A percentile compares a stretch with the other conserved stretches of the same genome.
Conservation (phyloP, 2,329 filamentous ascomycete species). For the Verticillium albo-atrum region DNA sequence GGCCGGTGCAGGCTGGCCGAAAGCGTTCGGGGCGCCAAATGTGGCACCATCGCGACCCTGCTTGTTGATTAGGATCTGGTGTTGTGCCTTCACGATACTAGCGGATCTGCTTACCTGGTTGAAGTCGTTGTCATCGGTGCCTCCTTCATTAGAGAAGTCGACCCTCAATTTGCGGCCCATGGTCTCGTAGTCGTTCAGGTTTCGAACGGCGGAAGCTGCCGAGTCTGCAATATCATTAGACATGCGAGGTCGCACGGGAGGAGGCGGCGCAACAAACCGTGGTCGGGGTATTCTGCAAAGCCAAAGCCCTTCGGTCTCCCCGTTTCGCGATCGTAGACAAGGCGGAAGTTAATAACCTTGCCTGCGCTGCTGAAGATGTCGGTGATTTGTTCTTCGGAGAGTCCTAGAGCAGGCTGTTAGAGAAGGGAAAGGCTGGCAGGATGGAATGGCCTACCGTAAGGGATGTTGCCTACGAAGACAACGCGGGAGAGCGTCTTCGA, state of each 20-base stretch:
- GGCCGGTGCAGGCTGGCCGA: slow-evolving; percentile 21
- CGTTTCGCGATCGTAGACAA: slow-evolving; percentile 94
- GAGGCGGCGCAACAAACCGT: slow-evolving; percentile 48
- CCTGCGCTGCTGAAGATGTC: slow-evolving; percentile 90
- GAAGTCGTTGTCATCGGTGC: slow-evolving; percentile 55
- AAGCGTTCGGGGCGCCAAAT: slow-evolving; percentile 23
- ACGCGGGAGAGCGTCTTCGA: slow-evolving; percentile 74
- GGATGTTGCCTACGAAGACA: slow-evolving; percentile 82
- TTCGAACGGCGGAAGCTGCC: slow-evolving; percentile 89
- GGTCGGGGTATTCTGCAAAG: slow-evolving; percentile 92
- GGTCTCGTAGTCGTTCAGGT: slow-evolving; percentile 91
- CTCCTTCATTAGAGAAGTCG: slow-evolving; percentile 92
- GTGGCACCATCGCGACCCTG: slow-evolving; percentile 8
- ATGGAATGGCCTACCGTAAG: slow-evolving; percentile 57
- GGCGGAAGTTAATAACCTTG: slow-evolving; percentile 83
- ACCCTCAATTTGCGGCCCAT: slow-evolving; percentile 93
- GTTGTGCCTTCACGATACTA: not conserved
- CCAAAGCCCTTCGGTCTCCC: slow-evolving; percentile 94
- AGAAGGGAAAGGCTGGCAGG: not conserved
- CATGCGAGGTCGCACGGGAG: not conserved
- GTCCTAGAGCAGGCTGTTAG: slow-evolving; percentile 49
- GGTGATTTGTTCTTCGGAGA: slow-evolving; percentile 93
- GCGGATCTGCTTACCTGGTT: not conserved
- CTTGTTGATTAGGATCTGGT: not conserved
- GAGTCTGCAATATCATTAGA: slow-evolving; percentile 44